Evolutionary conservation across 2,329 filamentous ascomycete genomes (phyloP).

Genomic region (Coniella lustricola): DNA sequence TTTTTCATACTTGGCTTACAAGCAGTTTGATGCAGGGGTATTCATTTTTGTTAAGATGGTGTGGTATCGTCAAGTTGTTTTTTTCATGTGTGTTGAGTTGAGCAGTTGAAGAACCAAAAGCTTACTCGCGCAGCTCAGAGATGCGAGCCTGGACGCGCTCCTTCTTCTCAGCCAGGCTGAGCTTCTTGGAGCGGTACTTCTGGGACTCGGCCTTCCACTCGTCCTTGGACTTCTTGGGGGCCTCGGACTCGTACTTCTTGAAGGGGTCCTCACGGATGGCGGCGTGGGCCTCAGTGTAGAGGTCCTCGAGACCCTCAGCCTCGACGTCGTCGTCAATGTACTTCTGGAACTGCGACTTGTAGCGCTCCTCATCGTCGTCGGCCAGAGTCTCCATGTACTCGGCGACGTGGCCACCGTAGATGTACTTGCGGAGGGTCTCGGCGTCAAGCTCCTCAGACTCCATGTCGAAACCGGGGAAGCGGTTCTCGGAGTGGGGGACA

Average conservation of each 20-base stretch:
- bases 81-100: not conserved
- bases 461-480: slow-evolving; percentile 97
- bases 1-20: not conserved
- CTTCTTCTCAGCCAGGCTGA: slow-evolving; percentile 76
- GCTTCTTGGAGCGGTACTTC: slow-evolving; percentile 76
- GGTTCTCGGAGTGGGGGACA: slow-evolving; percentile 97
- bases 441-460: slow-evolving; percentile 97
- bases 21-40: too few species aligned
- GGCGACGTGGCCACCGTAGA: slow-evolving; percentile 94
- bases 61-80: slow-evolving; percentile 5
- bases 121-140: slow-evolving; percentile 61
- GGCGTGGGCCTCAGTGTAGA: slow-evolving; percentile 92
- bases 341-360: slow-evolving; percentile 95
- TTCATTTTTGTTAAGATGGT: not conserved
- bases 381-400: slow-evolving; percentile 99
- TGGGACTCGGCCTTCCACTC: slow-evolving; percentile 93
- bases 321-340: slow-evolving; percentile 97
- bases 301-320: slow-evolving; percentile 92
- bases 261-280: slow-evolving; percentile 96
- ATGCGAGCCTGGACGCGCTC: slow-evolving; percentile 86
- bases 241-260: slow-evolving; percentile 76
- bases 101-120: too few species aligned
- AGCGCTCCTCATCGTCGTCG: slow-evolving; percentile 99
- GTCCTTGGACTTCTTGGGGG: slow-evolving; percentile 91
- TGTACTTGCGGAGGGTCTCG: slow-evolving; percentile 98